Evolutionary conservation across 441 rosid genomes (phyloP).

Genomic region (Bocquillonia castaneifolia): DNA sequence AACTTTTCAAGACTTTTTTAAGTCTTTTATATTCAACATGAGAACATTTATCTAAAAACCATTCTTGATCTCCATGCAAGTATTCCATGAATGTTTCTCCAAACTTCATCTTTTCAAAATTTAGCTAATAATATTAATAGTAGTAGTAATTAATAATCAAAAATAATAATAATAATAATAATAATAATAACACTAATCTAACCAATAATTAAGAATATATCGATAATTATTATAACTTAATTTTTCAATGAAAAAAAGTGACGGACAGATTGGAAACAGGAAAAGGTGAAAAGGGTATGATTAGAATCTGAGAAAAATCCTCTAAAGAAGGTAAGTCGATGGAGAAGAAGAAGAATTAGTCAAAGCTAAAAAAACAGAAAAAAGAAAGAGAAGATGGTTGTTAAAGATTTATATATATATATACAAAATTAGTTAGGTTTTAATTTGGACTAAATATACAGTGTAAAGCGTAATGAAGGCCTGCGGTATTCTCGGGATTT

Average conservation of each 20-base stretch:
- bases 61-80: constrained; percentile 58
- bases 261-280: no score
- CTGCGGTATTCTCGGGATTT: constrained; percentile 9
- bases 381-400: no score
- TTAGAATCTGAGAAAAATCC: neutral
- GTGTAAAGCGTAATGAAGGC: neutral
- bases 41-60: constrained; percentile 51
- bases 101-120: constrained; percentile 59
- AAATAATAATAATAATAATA: no score
- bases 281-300: neutral
- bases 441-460: no score
- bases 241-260: no score
- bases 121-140: neutral
- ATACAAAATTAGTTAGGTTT: neutral
- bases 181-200: no score
- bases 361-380: neutral
- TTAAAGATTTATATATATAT: no score
- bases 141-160: no score
- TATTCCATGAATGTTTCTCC: constrained; percentile 74
- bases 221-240: no score
- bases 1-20: constrained; percentile 67
- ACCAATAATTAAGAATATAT: no score
- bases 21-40: constrained; percentile 80
- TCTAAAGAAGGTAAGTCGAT: no score
- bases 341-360: neutral